Conservation (phyloP, 2,329 filamentous ascomycete species). For the Penicillium sp. region DNA sequence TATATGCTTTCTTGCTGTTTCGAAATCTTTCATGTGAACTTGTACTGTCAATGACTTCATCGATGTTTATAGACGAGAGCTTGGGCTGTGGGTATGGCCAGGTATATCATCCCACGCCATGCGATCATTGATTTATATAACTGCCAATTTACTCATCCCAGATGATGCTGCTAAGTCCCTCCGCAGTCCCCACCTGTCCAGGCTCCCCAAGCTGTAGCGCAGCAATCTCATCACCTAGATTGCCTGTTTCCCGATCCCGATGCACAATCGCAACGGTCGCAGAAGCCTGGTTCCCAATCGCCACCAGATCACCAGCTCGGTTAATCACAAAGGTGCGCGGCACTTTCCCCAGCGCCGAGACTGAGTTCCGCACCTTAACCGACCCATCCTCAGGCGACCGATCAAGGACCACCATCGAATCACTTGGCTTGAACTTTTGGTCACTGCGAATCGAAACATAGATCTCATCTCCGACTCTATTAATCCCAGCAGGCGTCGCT, state of each 20-base stretch:
- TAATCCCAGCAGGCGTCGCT: constrained; percentile 31
- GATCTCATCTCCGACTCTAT: constrained; percentile 19
- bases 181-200: constrained; percentile 25
- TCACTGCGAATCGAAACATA: constrained; percentile 38
- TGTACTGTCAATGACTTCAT: constrained; percentile 14
- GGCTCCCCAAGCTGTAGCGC: constrained; percentile 31
- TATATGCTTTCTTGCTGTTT: constrained; percentile 9
- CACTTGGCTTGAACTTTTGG: constrained; percentile 27
- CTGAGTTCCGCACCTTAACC: constrained; percentile 57
- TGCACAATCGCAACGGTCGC: constrained; percentile 61
- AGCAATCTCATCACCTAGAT: constrained; percentile 49
- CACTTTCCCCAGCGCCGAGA: constrained; percentile 62
- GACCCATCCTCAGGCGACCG: constrained; percentile 57
- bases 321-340: constrained; percentile 70
- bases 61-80: constrained; percentile 14
- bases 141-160: constrained; percentile 31
- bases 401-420: constrained; percentile 32
- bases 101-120: background rate
- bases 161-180: constrained; percentile 38
- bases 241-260: constrained; percentile 60
- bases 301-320: constrained; percentile 61
- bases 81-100: background rate
- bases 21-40: constrained; percentile 11
- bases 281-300: constrained; percentile 64
- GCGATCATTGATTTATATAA: constrained; percentile 7